Evolutionary conservation across 108 stramenopile species (phyloP).

Genomic region (Stephanodiscus minutulus): DNA sequence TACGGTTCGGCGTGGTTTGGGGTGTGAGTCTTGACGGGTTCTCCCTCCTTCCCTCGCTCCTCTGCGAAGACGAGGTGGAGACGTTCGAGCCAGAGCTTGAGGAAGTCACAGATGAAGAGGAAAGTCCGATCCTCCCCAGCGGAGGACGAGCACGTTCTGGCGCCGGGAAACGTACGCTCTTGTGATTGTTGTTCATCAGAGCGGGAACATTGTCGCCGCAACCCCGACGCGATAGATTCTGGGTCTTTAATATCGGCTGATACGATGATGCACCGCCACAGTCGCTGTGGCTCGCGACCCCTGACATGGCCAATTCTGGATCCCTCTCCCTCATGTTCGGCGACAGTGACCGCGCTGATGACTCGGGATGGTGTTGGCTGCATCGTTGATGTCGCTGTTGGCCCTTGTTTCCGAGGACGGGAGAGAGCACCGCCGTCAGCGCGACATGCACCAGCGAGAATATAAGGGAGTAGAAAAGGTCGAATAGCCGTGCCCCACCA

Average conservation of each 20-base stretch:
- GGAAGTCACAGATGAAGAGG: constrained; percentile 6
- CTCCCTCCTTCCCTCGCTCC: background rate
- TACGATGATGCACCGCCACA: background rate
- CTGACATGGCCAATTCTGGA: constrained; percentile 21
- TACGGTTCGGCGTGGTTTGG: background rate
- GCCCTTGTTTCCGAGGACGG: constrained; percentile 15
- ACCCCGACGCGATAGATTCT: constrained; percentile 2
- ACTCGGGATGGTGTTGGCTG: background rate
- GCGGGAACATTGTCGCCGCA: background rate
- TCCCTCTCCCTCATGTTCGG: background rate
- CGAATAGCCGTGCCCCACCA: constrained; percentile 10
- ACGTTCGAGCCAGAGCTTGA: background rate
- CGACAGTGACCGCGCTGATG: constrained; percentile 1
- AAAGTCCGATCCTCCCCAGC: constrained; percentile 7
- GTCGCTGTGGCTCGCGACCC: background rate
- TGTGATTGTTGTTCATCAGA: background rate
- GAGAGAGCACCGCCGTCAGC: constrained; percentile 14
- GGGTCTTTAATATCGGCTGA: constrained; percentile 4
- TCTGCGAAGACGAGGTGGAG: background rate
- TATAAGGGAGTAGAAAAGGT: constrained; percentile 18
- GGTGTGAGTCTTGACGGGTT: background rate
- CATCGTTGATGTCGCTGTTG: constrained; percentile 4
- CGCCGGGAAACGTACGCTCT: constrained; percentile 20
- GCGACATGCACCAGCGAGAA: constrained; percentile 16
- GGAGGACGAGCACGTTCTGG: constrained; percentile 17